These are phyloP conservation scores for Neurospora intermedia DNA, from an alignment of 495 filamentous ascomycete genomes.

Conservation along the genomic window DNA sequence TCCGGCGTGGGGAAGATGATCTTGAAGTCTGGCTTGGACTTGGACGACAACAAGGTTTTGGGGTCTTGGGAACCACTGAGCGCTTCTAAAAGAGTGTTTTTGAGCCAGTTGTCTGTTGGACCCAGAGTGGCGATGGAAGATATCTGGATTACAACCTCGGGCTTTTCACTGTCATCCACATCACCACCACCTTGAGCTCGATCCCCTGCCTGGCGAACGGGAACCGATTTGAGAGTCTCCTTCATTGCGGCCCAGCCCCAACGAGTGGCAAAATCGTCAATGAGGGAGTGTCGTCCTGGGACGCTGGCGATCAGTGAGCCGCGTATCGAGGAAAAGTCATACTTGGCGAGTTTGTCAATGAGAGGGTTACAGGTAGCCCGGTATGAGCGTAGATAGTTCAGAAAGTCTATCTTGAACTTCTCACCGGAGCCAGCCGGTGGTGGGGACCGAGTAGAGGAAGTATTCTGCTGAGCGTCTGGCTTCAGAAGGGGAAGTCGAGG, in stretches of 20 bases:
- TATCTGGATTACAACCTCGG: slow-evolving; percentile 63
- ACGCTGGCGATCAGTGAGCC: slow-evolving; percentile 69
- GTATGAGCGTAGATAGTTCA: slow-evolving; percentile 64
- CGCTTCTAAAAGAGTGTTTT: slow-evolving; percentile 49
- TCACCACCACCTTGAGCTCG: background rate
- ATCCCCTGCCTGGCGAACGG: slow-evolving; percentile 11
- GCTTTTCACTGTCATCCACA: background rate
- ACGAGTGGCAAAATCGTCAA: slow-evolving; percentile 31
- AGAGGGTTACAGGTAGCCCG: slow-evolving; percentile 39
- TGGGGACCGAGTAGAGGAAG: background rate
- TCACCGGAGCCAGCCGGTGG: slow-evolving; percentile 45
- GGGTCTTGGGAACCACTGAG: slow-evolving; percentile 23
- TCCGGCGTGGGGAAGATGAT: slow-evolving; percentile 73
- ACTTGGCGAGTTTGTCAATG: slow-evolving; percentile 43
- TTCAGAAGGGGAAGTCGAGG: slow-evolving; percentile 50
- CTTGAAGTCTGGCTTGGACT: slow-evolving; percentile 26
- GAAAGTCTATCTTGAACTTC: slow-evolving; percentile 65
- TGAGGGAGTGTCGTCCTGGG: slow-evolving; percentile 51
- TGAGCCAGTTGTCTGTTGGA: slow-evolving; percentile 63
- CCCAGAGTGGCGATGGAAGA: slow-evolving; percentile 81
- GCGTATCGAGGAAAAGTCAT: slow-evolving; percentile 61
- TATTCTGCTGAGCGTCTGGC: background rate
- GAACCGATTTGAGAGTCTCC: slow-evolving; percentile 46
- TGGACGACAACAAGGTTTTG: background rate
- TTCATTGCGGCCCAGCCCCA: slow-evolving; percentile 71